These are phyloP conservation scores for Penicillium macrosclerotiorum DNA, from an alignment of 495 filamentous ascomycete genomes.

Conservation along the genomic window DNA sequence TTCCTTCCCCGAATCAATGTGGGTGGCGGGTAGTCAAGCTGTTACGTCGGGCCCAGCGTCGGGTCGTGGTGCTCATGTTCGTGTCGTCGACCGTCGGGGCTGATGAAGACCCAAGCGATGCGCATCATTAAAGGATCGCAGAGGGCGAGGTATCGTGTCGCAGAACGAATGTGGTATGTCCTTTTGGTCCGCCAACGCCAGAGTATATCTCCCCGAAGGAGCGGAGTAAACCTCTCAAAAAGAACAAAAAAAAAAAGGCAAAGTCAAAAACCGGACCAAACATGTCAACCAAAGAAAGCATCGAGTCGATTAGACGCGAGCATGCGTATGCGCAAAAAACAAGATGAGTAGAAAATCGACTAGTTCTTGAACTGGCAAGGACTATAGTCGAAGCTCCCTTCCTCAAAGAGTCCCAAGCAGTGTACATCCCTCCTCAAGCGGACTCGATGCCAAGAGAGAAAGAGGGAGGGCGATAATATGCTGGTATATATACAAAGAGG, in stretches of 20 bases:
- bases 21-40: not conserved
- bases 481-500: conserved; percentile 2
- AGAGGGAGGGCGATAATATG: not conserved
- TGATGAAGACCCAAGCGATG: not conserved
- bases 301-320: not conserved
- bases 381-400: not conserved
- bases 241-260: not conserved
- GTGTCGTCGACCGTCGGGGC: conserved; percentile 11
- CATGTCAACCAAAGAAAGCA: conserved; percentile 1
- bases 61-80: conserved; percentile 16
- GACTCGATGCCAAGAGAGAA: not conserved
- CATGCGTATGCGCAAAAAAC: not conserved
- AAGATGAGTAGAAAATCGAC: not conserved
- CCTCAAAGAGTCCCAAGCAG: not conserved
- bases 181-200: conserved; percentile 9
- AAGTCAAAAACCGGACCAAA: not conserved
- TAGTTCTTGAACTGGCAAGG: too few species aligned
- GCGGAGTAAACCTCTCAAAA: conserved; percentile 1
- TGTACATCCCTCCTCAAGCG: too few species aligned
- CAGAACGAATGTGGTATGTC: conserved; percentile 11
- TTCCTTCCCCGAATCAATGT: not conserved
- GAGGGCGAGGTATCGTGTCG: conserved; percentile 1
- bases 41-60: not conserved
- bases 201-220: not conserved
- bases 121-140: conserved; percentile 15